A percentile compares a stretch with the other conserved stretches of the same genome.
Conservation (phyloP, 306 rosid genomes). For the Pterocarpus santalinus region DNA sequence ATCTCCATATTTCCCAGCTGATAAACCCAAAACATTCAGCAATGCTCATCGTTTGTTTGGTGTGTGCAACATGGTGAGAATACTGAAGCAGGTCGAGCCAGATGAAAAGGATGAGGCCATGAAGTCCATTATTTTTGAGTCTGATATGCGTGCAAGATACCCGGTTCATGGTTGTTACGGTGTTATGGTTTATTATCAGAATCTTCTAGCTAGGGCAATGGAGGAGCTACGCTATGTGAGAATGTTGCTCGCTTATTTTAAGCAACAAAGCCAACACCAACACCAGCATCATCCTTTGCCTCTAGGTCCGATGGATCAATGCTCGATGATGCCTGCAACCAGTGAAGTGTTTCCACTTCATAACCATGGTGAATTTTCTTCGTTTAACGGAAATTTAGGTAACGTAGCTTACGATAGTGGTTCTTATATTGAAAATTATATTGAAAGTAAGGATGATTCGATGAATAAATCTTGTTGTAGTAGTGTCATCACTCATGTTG, state of each 20-base stretch:
- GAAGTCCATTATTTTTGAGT: slow-evolving; percentile 68
- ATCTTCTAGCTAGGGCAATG: not conserved
- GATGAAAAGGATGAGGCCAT: slow-evolving; percentile 54
- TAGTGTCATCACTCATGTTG: too few relatives aligned
- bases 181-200: not conserved
- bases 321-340: too few relatives aligned
- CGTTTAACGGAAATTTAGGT: too few relatives aligned
- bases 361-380: too few relatives aligned
- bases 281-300: not conserved
- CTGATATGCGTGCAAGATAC: slow-evolving; percentile 54
- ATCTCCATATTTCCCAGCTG: slow-evolving; percentile 64
- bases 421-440: too few relatives aligned
- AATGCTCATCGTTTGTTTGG: slow-evolving; percentile 75
- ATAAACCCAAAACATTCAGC: slow-evolving; percentile 56
- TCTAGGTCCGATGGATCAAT: too few relatives aligned
- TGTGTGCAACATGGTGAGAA: slow-evolving; percentile 57
- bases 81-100: slow-evolving; percentile 28
- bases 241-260: not conserved
- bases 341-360: too few relatives aligned
- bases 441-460: too few relatives aligned
- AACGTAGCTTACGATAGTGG: too few relatives aligned
- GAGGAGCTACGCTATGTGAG: slow-evolving; percentile 33
- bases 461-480: too few relatives aligned
- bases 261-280: slow-evolving; percentile 26
- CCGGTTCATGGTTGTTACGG: slow-evolving; percentile 59